Evolutionary conservation across 2,329 filamentous ascomycete species (phyloP), one percentile per base, ranked within the genome.

Genomic region (Tothia fuscella): DNA sequence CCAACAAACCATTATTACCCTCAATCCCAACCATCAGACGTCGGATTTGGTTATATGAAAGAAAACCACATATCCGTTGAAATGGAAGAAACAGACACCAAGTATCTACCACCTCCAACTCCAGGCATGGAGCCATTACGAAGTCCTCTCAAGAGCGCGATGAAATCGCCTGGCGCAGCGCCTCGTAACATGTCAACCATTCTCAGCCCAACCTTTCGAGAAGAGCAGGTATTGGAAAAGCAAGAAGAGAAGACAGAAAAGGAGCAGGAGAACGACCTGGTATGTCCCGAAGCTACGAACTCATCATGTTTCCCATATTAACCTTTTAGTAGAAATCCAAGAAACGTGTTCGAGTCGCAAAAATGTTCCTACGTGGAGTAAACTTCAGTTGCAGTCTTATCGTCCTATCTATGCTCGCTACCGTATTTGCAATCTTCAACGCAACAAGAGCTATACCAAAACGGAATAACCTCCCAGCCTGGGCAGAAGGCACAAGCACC

Each of bases 381-480:
- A 95, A 89, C 71, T 96, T 98, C 63, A 87, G 85, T 62, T 98
- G 91, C 70, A 89, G 84, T 60, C 72, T 96, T 46, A 95, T 98
- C 58, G 85, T 98, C 50, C 74, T 98, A 44, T 72, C 87, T 47
- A 89, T 98, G 76, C 68, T 98, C 41, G 79, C 82, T 12, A 76
- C 85, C n/a, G 86, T 85, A 3, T 84, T 98, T 56, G 68, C 78
- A 51, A 88, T 98, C 61, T 98, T 98, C 76, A 86, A 91, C 60
- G 75, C 87, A 38, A 95, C 91, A 45, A 84, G 76, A 57, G 41
- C 64, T 13, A 69, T 98, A 2, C 76, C 87, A 25, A 56, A 76
- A 12, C 76, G 89, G 50, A 94, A 85, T 67, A 77, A 74, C 47
- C 76, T 94, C 49, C 85, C 87, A 5, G 65, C 91, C 3, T 98